phyloP scores from a whole-genome alignment of 345 rosid genomes.

The Kandelia obovata region DNA sequence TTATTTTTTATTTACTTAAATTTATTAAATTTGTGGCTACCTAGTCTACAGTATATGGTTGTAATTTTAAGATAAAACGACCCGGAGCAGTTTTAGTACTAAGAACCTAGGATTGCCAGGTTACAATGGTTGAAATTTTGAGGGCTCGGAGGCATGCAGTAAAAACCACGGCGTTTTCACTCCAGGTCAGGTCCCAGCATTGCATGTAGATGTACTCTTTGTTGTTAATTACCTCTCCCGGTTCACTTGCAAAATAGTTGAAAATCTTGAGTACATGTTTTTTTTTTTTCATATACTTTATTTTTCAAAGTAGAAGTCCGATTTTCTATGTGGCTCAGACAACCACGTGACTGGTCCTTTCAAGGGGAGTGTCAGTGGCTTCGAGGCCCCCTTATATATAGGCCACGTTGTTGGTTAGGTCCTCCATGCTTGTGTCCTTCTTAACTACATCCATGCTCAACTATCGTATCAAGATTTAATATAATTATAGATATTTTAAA shows the following conservation, averaged over 20 bases:
- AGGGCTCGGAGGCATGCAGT: not conserved
- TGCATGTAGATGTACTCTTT: too few species aligned
- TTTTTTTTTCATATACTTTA: not conserved
- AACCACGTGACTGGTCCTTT: conserved; percentile 14
- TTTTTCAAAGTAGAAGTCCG: conserved; percentile 8
- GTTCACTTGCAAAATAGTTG: not conserved
- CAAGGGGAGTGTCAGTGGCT: conserved; percentile 23
- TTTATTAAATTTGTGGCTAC: too few species aligned
- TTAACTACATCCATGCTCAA: too few species aligned
- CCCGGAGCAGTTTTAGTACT: not conserved
- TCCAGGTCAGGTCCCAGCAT: too few species aligned
- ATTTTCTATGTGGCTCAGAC: conserved; percentile 10
- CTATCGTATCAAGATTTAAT: too few species aligned
- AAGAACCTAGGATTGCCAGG: conserved; percentile 23
- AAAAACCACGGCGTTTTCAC: too few species aligned
- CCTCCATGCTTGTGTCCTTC: not conserved
- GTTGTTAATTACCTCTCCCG: too few species aligned
- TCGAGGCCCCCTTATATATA: conserved; percentile 10
- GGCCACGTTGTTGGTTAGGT: not conserved
- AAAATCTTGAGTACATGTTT: not conserved
- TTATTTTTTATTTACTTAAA: too few species aligned
- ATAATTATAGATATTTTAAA: too few species aligned
- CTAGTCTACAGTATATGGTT: too few species aligned
- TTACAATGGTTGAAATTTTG: not conserved
- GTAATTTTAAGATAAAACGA: too few species aligned